phyloP scores from a whole-genome alignment of 2,329 filamentous ascomycete species.

The Apiospora koreana region DNA sequence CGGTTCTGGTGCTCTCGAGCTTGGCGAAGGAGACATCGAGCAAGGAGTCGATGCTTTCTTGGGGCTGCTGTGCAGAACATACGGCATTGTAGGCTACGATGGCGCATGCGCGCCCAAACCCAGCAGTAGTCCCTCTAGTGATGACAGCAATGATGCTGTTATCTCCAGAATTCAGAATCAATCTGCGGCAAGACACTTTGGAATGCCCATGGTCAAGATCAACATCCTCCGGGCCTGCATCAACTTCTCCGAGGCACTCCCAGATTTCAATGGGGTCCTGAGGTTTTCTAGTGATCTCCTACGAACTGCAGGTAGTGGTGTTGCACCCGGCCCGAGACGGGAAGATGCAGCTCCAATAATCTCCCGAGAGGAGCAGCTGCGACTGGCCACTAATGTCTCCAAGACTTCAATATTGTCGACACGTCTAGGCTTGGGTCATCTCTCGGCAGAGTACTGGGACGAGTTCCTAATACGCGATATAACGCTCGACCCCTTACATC shows the following conservation, averaged over 20 bases:
- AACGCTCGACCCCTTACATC: slow-evolving; percentile 64
- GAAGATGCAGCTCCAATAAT: slow-evolving; percentile 72
- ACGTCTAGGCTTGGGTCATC: slow-evolving; percentile 68
- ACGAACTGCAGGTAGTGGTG: slow-evolving; percentile 76
- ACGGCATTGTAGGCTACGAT: slow-evolving; percentile 61
- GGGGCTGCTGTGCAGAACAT: slow-evolving; percentile 60
- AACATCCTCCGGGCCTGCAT: slow-evolving; percentile 89
- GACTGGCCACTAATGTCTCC: slow-evolving; percentile 81
- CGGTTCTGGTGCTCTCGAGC: slow-evolving; percentile 57
- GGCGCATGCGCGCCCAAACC: slow-evolving; percentile 21
- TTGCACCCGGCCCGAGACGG: slow-evolving; percentile 70
- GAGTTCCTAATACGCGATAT: slow-evolving; percentile 86
- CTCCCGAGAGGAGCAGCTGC: slow-evolving; percentile 78
- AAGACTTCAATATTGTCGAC: slow-evolving; percentile 79
- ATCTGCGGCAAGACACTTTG: slow-evolving; percentile 65
- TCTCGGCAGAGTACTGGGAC: slow-evolving; percentile 92
- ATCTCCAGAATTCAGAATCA: slow-evolving; percentile 62
- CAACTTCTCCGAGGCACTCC: slow-evolving; percentile 89
- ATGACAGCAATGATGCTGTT: slow-evolving; percentile 54
- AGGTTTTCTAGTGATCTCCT: slow-evolving; percentile 83
- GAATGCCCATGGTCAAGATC: slow-evolving; percentile 78
- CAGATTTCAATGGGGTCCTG: slow-evolving; percentile 88
- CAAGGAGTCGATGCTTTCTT: slow-evolving; percentile 66
- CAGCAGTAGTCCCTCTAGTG: slow-evolving; percentile 6
- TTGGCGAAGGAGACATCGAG: slow-evolving; percentile 66